phyloP scores from a whole-genome alignment of 1,284 basidiomycete species.

The Cryptococcus sp. region DNA sequence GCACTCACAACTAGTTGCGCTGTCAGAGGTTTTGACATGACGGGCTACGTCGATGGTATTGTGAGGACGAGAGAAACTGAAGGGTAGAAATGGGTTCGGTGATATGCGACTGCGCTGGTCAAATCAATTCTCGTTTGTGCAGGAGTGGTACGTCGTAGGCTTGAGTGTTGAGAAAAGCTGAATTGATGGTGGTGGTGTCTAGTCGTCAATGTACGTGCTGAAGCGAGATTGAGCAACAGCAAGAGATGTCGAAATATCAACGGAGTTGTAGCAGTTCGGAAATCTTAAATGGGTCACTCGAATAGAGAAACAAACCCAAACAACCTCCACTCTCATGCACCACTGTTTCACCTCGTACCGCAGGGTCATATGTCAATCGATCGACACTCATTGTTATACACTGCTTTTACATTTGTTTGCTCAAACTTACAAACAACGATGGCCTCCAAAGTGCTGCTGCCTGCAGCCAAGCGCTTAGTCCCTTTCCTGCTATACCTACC shows the following conservation, averaged over 20 bases:
- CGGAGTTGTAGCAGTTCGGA: background rate
- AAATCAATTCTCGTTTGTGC: too few relatives aligned
- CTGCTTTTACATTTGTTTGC: background rate
- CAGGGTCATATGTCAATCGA: background rate
- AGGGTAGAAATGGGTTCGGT: background rate
- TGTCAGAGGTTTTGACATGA: constrained; percentile 14
- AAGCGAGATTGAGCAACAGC: background rate
- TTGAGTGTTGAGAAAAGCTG: too few relatives aligned
- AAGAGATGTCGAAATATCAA: too few relatives aligned
- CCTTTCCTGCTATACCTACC: constrained; percentile 29
- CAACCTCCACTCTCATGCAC: constrained; percentile 4
- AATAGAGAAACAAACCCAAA: background rate
- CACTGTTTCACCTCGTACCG: background rate
- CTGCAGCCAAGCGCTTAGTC: constrained; percentile 15
- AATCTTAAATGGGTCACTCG: constrained; percentile 3
- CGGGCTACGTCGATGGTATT: background rate
- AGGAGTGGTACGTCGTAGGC: too few relatives aligned
- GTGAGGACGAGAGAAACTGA: background rate
- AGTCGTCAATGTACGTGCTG: too few relatives aligned
- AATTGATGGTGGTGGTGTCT: too few relatives aligned
- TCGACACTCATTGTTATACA: background rate
- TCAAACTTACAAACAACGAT: background rate
- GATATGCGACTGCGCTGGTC: too few relatives aligned
- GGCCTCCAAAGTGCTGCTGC: constrained; percentile 12
- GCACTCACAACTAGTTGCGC: constrained; percentile 18